phyloP scores from a whole-genome alignment of 2,329 filamentous ascomycete genomes.

The Volutella citrinella region DNA sequence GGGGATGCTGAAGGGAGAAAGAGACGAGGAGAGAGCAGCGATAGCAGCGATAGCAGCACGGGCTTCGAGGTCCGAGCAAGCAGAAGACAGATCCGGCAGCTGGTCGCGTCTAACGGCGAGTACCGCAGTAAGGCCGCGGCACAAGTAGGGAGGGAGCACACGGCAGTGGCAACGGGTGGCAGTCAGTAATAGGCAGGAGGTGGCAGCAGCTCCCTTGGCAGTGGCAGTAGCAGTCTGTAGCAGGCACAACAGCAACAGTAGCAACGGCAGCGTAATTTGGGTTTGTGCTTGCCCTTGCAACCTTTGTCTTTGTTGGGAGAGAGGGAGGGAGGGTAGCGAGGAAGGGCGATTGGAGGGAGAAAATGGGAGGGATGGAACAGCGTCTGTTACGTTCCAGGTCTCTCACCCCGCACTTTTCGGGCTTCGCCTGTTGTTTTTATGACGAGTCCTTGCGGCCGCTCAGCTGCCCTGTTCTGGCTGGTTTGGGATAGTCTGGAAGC shows the following conservation, averaged over 20 bases:
- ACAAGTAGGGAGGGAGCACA: constrained; percentile 5
- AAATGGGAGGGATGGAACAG: constrained; percentile 29
- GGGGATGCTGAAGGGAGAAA: constrained; percentile 6
- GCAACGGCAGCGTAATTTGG: constrained; percentile 16
- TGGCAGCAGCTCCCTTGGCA: too few relatives aligned
- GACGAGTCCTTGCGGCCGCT: constrained; percentile 11
- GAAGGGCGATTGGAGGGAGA: constrained; percentile 17
- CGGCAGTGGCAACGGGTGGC: constrained; percentile 15
- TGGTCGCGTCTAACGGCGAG: constrained; percentile 21
- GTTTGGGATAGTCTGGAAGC: constrained; percentile 6
- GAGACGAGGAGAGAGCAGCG: constrained; percentile 12
- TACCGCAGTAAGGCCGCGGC: background rate
- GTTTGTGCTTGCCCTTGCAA: constrained; percentile 22
- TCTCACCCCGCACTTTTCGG: constrained; percentile 26
- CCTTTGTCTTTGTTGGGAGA: constrained; percentile 9
- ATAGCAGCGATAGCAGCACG: constrained; percentile 13
- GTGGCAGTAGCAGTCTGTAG: constrained; percentile 12
- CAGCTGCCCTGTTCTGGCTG: constrained; percentile 8
- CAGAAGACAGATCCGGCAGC: constrained; percentile 20
- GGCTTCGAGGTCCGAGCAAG: constrained; percentile 12
- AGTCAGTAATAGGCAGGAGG: too few relatives aligned
- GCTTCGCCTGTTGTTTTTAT: constrained; percentile 10
- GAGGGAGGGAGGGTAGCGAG: constrained; percentile 10
- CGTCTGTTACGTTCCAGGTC: constrained; percentile 21
- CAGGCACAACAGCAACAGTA: constrained; percentile 23